Evolutionary conservation across 805 yeast genomes (phyloP).

Genomic region (Metschnikowia santaceciliae): DNA sequence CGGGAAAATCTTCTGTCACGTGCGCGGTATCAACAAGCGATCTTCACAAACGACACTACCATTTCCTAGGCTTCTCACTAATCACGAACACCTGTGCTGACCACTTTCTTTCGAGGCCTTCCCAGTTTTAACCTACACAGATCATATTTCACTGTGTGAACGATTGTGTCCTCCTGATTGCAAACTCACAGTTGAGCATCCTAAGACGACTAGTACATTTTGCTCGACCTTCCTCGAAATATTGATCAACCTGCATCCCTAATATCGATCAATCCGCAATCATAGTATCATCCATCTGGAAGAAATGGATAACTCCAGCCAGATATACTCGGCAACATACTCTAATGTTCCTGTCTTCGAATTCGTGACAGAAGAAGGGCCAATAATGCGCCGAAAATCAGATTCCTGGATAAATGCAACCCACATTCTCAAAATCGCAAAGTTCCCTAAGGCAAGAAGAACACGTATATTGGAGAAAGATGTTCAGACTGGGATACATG

Average conservation of each 20-base stretch:
- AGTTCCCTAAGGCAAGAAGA: conserved; percentile 60
- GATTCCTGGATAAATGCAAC: conserved; percentile 73
- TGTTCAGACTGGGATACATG: conserved; percentile 60
- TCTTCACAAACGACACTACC: neutral
- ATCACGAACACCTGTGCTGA: neutral
- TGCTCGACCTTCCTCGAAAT: neutral
- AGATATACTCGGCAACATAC: conserved; percentile 67
- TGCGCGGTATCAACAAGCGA: conserved; percentile 5
- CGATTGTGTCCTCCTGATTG: neutral
- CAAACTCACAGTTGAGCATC: neutral
- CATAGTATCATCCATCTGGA: neutral
- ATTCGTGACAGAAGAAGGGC: conserved; percentile 63
- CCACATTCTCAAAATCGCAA: conserved; percentile 65
- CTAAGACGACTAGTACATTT: neutral
- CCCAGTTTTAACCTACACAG: too few species aligned
- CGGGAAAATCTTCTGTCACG: neutral
- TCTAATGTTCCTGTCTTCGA: conserved; percentile 70
- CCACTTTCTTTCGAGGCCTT: neutral
- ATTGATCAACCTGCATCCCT: neutral
- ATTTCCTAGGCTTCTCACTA: neutral
- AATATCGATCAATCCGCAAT: neutral
- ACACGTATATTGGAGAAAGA: conserved; percentile 63
- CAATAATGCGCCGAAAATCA: conserved; percentile 60
- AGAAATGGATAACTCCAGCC: conserved; percentile 10
- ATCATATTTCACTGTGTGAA: neutral